Percentiles rank a stretch among this genome's conserved stretches.
Evolutionary conservation across 306 rosid species (phyloP).

Genomic region (Quercus variabilis): DNA sequence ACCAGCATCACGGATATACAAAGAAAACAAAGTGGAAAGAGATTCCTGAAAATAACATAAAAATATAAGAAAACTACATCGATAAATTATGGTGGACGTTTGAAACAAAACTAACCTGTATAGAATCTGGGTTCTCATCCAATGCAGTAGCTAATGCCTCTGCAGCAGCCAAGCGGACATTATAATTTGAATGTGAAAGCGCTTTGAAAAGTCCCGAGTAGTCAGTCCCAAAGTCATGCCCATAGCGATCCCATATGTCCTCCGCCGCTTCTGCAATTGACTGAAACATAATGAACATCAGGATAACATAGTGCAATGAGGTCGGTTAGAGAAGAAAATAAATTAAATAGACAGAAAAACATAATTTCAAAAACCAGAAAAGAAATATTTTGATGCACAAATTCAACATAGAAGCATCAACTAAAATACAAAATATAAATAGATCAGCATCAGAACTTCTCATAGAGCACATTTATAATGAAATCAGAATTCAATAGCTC

Average conservation of each 20-base stretch:
- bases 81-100: constrained; percentile 1
- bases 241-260: constrained; percentile 96
- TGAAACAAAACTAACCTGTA: constrained; percentile 60
- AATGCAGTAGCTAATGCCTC: constrained; percentile 95
- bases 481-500: background rate
- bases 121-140: constrained; percentile 88
- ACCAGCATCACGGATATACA: constrained; percentile 75
- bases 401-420: background rate
- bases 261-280: constrained; percentile 90
- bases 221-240: constrained; percentile 85
- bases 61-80: constrained; percentile 11
- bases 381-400: background rate
- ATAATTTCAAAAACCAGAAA: background rate
- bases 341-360: background rate
- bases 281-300: constrained; percentile 37
- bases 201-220: constrained; percentile 86
- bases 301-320: background rate
- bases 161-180: constrained; percentile 83
- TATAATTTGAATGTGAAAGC: constrained; percentile 76
- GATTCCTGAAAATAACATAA: constrained; percentile 59
- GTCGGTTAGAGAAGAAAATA: background rate
- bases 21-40: constrained; percentile 82
- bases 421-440: background rate
- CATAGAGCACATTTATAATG: background rate
- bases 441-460: background rate